Conservation (phyloP, 331 rosid species). For the Stylosanthes scabra region DNA sequence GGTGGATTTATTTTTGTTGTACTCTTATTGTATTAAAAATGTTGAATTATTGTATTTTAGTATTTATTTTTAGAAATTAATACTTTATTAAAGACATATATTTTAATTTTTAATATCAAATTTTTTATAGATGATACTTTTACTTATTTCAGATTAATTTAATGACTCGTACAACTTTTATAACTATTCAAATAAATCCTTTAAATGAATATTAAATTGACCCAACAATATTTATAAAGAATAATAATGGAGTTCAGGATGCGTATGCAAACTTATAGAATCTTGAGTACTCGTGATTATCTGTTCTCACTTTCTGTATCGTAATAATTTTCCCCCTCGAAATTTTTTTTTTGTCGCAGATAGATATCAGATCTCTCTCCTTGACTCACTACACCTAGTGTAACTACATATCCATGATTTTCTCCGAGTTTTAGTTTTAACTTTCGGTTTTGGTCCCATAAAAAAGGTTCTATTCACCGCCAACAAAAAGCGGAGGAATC, state of each 20-base stretch:
- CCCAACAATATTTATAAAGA: background rate
- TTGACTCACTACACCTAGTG: conserved; percentile 35
- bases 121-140: too few relatives aligned
- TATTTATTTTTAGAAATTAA: too few relatives aligned
- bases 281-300: conserved; percentile 10
- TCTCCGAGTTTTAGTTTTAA: conserved; percentile 35
- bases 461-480: conserved; percentile 20
- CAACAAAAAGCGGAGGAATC: conserved; percentile 30
- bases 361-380: conserved; percentile 26
- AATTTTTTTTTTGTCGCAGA: conserved; percentile 13
- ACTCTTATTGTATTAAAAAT: too few relatives aligned
- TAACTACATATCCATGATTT: conserved; percentile 31
- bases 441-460: conserved; percentile 21
- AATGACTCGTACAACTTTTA: too few relatives aligned
- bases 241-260: background rate
- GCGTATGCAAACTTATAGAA: conserved; percentile 10
- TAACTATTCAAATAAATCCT: background rate
- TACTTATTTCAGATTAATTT: too few relatives aligned
- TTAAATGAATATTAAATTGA: background rate
- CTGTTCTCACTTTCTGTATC: conserved; percentile 30
- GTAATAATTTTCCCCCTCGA: background rate
- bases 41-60: too few relatives aligned
- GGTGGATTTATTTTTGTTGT: too few relatives aligned
- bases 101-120: too few relatives aligned
- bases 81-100: too few relatives aligned